These are phyloP conservation scores for Stylosanthes scabra DNA, from an alignment of 331 rosid species.

Conservation along the genomic window DNA sequence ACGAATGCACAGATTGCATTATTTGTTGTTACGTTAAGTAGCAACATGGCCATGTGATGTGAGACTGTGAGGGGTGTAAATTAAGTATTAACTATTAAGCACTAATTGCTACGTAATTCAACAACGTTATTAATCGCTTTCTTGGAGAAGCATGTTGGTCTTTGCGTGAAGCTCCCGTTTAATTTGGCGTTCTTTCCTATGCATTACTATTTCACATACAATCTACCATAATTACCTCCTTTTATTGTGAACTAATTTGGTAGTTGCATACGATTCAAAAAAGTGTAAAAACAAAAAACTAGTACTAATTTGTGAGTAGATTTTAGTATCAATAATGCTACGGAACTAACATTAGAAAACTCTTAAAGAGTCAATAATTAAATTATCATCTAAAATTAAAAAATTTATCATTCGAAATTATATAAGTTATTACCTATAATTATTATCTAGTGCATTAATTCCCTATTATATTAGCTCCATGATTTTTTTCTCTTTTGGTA, in stretches of 20 bases:
- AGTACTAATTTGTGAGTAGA: neutral
- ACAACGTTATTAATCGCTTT: constrained; percentile 52
- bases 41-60: constrained; percentile 63
- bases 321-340: too few relatives aligned
- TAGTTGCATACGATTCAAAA: neutral
- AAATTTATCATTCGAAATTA: too few relatives aligned
- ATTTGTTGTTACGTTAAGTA: constrained; percentile 31
- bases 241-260: neutral
- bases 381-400: too few relatives aligned
- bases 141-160: constrained; percentile 66
- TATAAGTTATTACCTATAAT: too few relatives aligned
- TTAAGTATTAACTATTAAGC: neutral
- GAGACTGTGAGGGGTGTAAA: too few relatives aligned
- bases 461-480: too few relatives aligned
- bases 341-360: too few relatives aligned
- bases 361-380: too few relatives aligned
- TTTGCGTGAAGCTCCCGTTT: constrained; percentile 36
- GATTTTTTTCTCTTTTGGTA: too few relatives aligned
- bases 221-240: neutral
- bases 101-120: too few relatives aligned
- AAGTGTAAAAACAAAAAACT: too few relatives aligned
- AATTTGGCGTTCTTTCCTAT: constrained; percentile 6
- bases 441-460: too few relatives aligned
- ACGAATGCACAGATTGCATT: neutral
- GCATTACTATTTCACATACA: constrained; percentile 21